Evolutionary conservation across 73 alveolate species (phyloP).

Genomic region (Paramecium sonneborni): DNA sequence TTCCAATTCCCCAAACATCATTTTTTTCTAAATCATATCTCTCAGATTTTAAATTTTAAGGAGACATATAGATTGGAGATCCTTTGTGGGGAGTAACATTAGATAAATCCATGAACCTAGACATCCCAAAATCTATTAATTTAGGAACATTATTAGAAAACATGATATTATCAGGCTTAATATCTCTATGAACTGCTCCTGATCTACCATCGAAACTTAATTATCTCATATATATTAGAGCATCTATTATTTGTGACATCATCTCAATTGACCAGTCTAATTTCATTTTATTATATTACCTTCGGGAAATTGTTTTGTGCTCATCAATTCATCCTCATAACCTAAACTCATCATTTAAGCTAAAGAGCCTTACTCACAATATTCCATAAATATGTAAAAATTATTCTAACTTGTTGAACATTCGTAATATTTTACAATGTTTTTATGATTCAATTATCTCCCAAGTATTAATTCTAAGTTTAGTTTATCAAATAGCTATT

Average conservation of each 20-base stretch:
- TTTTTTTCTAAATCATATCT: not conserved
- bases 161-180: constrained; percentile 43
- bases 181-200: constrained; percentile 45
- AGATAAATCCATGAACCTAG: not conserved
- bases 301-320: not conserved
- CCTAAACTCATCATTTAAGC: not conserved
- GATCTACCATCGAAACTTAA: not conserved
- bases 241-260: not conserved
- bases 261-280: not conserved
- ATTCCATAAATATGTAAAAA: constrained; percentile 24
- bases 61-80: constrained; percentile 40
- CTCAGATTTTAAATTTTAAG: not conserved
- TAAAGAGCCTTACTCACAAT: not conserved
- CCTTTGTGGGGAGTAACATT: not conserved
- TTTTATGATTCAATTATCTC: constrained; percentile 3
- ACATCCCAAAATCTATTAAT: constrained; percentile 35
- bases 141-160: not conserved
- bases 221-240: not conserved
- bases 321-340: not conserved
- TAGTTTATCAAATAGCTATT: not conserved
- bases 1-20: constrained; percentile 45
- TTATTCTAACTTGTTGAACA: not conserved
- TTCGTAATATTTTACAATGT: not conserved
- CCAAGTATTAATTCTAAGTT: not conserved
- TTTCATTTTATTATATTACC: not conserved